phyloP scores from a whole-genome alignment of 225 moss, liverwort and hornwort species.

The Bryum argenteum region DNA sequence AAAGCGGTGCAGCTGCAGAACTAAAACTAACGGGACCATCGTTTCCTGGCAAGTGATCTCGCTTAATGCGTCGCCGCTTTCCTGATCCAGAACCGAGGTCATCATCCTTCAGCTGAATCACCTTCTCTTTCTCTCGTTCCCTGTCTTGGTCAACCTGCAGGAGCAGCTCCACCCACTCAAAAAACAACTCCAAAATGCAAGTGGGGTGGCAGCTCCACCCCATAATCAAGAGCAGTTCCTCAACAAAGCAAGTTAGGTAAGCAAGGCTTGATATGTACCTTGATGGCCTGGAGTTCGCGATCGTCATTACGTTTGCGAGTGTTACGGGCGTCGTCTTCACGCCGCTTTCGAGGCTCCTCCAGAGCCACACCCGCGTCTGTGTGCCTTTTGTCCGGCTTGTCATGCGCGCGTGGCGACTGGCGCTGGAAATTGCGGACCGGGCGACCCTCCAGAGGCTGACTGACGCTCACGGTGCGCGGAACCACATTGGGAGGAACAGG shows the following conservation, averaged over 20 bases:
- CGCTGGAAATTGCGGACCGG: conserved; percentile 61
- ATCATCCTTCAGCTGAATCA: conserved; percentile 62
- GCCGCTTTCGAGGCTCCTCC: conserved; percentile 81
- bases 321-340: conserved; percentile 83
- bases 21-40: conserved; percentile 68
- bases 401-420: conserved; percentile 67
- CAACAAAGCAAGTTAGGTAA: neutral
- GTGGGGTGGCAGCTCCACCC: too few relatives aligned
- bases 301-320: conserved; percentile 79
- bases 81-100: conserved; percentile 67
- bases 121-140: conserved; percentile 97
- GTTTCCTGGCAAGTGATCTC: conserved; percentile 66
- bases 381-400: conserved; percentile 82
- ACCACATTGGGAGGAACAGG: conserved; percentile 88
- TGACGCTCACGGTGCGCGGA: conserved; percentile 69
- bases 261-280: conserved; percentile 46
- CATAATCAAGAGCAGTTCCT: neutral
- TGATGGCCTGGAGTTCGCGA: conserved; percentile 69
- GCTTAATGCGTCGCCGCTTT: conserved; percentile 83
- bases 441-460: conserved; percentile 59
- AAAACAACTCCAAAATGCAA: neutral
- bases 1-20: conserved; percentile 40
- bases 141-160: conserved; percentile 79
- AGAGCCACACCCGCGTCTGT: conserved; percentile 46
- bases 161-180: conserved; percentile 1